Conservation (phyloP, 164 flowering plant genomes). For the Platanus orientalis region DNA sequence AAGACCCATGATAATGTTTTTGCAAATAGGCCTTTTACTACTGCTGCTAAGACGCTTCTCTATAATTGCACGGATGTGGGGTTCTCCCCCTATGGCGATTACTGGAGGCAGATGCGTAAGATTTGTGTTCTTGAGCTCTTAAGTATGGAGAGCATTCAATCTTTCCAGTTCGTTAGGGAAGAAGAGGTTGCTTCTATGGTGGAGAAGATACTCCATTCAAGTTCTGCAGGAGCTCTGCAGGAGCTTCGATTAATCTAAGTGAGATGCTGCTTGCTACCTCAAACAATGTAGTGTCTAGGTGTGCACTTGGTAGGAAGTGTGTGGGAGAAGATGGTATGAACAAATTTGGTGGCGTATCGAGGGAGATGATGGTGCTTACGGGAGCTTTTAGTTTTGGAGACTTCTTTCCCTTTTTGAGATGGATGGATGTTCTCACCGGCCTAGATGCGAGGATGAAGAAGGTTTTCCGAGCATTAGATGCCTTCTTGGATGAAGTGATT, state of each 20-base stretch:
- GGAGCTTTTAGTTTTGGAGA: conserved; percentile 14
- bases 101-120: too few relatives aligned
- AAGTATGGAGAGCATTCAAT: not conserved
- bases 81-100: too few relatives aligned
- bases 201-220: not conserved
- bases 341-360: not conserved
- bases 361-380: conserved; percentile 9
- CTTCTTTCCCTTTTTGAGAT: conserved; percentile 17
- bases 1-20: not conserved
- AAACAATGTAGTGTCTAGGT: not conserved
- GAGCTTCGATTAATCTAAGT: not conserved
- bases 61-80: too few relatives aligned
- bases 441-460: conserved; percentile 10
- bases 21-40: not conserved
- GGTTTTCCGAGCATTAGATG: conserved; percentile 8
- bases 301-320: conserved; percentile 11
- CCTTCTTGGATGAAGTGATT: conserved; percentile 14
- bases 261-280: not conserved
- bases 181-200: not conserved
- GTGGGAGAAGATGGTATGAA: not conserved
- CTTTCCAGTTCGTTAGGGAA: not conserved
- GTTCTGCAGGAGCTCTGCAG: not conserved
- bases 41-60: not conserved
- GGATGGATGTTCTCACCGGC: conserved; percentile 19
- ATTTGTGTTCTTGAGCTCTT: too few relatives aligned